Conservation (phyloP, 768 basidiomycete species). For the Suillus americanus region DNA sequence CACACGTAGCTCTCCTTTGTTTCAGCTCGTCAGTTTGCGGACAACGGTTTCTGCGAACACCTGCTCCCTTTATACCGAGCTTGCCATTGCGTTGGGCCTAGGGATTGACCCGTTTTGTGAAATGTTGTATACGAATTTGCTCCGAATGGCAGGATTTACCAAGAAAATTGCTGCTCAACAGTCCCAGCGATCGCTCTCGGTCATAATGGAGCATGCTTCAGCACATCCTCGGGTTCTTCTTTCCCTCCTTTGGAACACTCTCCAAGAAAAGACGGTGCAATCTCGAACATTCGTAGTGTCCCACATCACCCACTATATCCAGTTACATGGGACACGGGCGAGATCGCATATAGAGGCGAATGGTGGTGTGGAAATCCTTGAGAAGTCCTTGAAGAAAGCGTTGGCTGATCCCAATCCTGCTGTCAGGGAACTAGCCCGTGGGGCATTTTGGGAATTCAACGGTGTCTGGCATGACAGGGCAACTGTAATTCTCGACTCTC, state of each 20-base stretch:
- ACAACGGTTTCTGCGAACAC: conserved; percentile 87
- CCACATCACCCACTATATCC: conserved; percentile 77
- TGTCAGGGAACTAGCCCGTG: conserved; percentile 72
- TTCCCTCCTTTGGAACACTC: conserved; percentile 61
- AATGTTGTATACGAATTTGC: conserved; percentile 65
- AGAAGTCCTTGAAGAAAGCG: conserved; percentile 70
- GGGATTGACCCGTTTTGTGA: conserved; percentile 83
- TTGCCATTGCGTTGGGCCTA: conserved; percentile 63
- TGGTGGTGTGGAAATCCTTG: conserved; percentile 69
- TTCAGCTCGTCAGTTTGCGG: conserved; percentile 80
- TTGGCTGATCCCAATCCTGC: conserved; percentile 78
- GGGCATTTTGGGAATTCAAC: conserved; percentile 80
- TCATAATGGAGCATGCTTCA: conserved; percentile 70
- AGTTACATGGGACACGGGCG: conserved; percentile 65
- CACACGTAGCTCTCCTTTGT: conserved; percentile 1
- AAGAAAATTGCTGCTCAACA: conserved; percentile 90
- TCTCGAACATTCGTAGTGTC: conserved; percentile 62
- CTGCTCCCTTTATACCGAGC: conserved; percentile 73
- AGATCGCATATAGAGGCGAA: conserved; percentile 66
- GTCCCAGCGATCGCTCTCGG: conserved; percentile 70
- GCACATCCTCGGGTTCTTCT: conserved; percentile 69
- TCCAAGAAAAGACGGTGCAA: conserved; percentile 83
- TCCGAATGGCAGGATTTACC: conserved; percentile 86
- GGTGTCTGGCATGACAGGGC: conserved; percentile 74
- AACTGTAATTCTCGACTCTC: conserved; percentile 53